Evolutionary conservation across 768 basidiomycete species (phyloP).

Genomic region (Tubosaeta sp.): DNA sequence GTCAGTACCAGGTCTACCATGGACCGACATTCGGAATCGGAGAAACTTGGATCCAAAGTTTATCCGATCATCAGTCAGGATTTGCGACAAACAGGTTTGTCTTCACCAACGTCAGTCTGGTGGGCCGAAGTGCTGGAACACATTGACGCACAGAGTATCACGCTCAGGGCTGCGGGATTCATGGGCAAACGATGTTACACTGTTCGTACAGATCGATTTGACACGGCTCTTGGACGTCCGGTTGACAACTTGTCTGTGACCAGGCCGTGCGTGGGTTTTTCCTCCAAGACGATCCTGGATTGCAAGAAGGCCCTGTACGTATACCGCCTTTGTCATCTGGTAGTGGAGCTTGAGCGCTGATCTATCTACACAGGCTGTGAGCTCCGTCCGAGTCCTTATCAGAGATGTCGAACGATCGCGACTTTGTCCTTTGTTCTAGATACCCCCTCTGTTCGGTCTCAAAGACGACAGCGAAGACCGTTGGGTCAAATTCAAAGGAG

Average conservation of each 20-base stretch:
- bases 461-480: conserved; percentile 45
- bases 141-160: not conserved
- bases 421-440: conserved; percentile 29
- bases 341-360: not conserved
- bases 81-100: not conserved
- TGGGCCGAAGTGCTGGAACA: too few species aligned
- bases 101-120: not conserved
- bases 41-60: not conserved
- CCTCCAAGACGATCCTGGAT: conserved; percentile 20
- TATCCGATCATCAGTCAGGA: not conserved
- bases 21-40: not conserved
- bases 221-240: not conserved
- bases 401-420: not conserved
- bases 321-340: not conserved
- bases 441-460: conserved; percentile 57
- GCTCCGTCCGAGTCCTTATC: not conserved
- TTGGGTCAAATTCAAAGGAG: conserved; percentile 45
- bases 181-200: not conserved
- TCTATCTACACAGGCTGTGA: conserved; percentile 13
- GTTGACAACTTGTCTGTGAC: not conserved
- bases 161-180: not conserved
- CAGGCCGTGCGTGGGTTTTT: conserved; percentile 17
- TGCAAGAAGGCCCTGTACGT: conserved; percentile 11
- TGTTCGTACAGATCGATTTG: not conserved
- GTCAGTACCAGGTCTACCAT: not conserved